Evolutionary conservation across 129 eudicot species (phyloP), one percentile per base, ranked within the genome.

Genomic region (Chrysanthemum makinoi): DNA sequence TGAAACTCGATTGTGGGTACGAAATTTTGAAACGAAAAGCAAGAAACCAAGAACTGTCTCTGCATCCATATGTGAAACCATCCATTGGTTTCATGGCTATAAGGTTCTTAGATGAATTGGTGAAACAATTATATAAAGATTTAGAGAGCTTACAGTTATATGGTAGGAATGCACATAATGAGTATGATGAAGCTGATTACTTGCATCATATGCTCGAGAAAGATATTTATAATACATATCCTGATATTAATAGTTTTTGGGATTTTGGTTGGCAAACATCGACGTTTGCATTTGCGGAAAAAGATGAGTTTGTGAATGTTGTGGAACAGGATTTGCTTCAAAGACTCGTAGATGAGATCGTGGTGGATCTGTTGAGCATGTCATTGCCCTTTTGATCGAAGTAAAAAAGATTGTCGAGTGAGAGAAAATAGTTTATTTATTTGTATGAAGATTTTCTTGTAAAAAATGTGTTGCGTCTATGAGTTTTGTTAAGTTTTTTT

Each of bases 21-120:
- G 98, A 94, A 74, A 64, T 90, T 28, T 72, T 94, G 86, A 85
- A 83, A 64, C 86, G 90, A 52, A 94, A 94, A 81, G 97, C 93
- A 58, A 75, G 84, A 77, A 74, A 77, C 51, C 86, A 85, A 70
- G 96, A 89, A 72, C 69, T 79, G 2, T 9, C 59, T 2, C 13
- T 53, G 18, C 84, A 83, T 59, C 96, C 89, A 26, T 74, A 72
- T 43, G 58, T 60, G 35, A 81, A 77, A 57, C 65, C 70, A 47
- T 66, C 72, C 19, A 64, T 79, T 33, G 67, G 77, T 66, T 24
- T n/a, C 24, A 71, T 48, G 16, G 64, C 52, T 55, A 67, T 87
- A 19, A 76, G 69, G 43, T 87, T 90, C 11, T 69, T 94, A 35
- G 96, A 87, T 57, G 87, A 86, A 53, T 62, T 94, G 85, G 86